phyloP scores from a whole-genome alignment of 2,329 filamentous ascomycete species.

The Epichloe typhina region DNA sequence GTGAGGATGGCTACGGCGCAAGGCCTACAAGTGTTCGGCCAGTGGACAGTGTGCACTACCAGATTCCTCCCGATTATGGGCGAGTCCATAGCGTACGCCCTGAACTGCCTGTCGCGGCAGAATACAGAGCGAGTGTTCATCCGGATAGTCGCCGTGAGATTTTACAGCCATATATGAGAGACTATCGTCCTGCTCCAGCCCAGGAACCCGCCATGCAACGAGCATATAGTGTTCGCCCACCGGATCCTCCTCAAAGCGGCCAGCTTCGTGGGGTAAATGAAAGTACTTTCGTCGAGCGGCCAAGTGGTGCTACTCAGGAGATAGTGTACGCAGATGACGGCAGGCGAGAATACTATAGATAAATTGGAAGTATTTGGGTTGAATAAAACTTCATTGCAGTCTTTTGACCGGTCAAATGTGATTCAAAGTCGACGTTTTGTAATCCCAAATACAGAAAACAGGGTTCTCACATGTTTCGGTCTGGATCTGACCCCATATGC shows the following conservation, averaged over 20 bases:
- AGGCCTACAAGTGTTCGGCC: slow-evolving; percentile 48
- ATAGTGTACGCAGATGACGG: slow-evolving; percentile 32
- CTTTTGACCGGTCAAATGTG: no score
- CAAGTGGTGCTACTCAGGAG: slow-evolving; percentile 27
- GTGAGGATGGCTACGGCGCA: slow-evolving; percentile 36
- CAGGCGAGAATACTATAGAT: slow-evolving; percentile 24
- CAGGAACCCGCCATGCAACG: slow-evolving; percentile 10
- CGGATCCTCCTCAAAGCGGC: slow-evolving; percentile 21
- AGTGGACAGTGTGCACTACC: slow-evolving; percentile 29
- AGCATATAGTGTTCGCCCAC: slow-evolving; percentile 28
- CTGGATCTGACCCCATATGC: no score
- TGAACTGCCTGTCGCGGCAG: slow-evolving; percentile 15
- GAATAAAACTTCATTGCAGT: neutral
- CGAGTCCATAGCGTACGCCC: slow-evolving; percentile 31
- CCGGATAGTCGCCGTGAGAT: slow-evolving; percentile 17
- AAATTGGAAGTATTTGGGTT: neutral
- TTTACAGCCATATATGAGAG: slow-evolving; percentile 20
- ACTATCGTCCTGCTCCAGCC: slow-evolving; percentile 16
- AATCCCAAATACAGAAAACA: no score
- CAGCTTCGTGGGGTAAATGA: slow-evolving; percentile 21
- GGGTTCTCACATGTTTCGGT: no score
- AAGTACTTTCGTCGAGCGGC: slow-evolving; percentile 31
- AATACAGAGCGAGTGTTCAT: slow-evolving; percentile 16
- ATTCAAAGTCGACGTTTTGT: no score
- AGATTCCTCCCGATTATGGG: slow-evolving; percentile 27